Base-by-base conservation (phyloP, 495 filamentous ascomycete genomes). In the Aspergillus ellipticus region DNA sequence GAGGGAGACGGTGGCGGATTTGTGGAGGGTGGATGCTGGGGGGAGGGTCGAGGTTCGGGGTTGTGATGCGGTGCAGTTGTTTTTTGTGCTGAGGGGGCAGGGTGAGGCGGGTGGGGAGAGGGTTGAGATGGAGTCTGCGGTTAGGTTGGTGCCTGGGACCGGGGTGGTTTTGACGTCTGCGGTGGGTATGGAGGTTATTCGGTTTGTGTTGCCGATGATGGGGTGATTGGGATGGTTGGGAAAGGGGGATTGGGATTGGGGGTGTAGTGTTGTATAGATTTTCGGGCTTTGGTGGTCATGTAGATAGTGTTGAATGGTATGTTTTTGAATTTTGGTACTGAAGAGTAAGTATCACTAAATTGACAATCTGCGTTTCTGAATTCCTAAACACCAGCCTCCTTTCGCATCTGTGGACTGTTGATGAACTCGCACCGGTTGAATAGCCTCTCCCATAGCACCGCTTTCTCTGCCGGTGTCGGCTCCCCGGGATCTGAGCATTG, bases 371-470 rank as follows among this genome's bases (percentile, higher is more conserved):
- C 22, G 2, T n/a, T n/a, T n/a, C n/a, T n/a, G n/a, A n/a, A n/a
- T n/a, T n/a, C n/a, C 15, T 35, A 61, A 13, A 59, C 39, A 13
- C 62, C 52, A 6, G 58, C 49, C 24, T 64, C 55, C 2, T 21
- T 43, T 35, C 58, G 55, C 42, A 59, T 48, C 45, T 58, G 51
- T 13, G 47, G 20, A 6, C 61, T 50, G 39, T 54, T 60, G 52
- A 60, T 58, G 16, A 64, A 58, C 15, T 56, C 55, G 13, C 57
- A 63, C 17, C 57, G 55, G 24, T 43, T 33, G 24, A 60, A 58
- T 20, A 64, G 26, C 21, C 51, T 55, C 29, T 60, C 61, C 57
- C 52, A 58, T 0, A 54, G 7, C 4, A 64, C n/a, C 1, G 54
- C 61, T 13, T 54, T 37, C 29, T 64, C 54, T 42, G 41, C 39